Conservation (phyloP, 2,329 filamentous ascomycete genomes). For the Hypoxylon sp. region DNA sequence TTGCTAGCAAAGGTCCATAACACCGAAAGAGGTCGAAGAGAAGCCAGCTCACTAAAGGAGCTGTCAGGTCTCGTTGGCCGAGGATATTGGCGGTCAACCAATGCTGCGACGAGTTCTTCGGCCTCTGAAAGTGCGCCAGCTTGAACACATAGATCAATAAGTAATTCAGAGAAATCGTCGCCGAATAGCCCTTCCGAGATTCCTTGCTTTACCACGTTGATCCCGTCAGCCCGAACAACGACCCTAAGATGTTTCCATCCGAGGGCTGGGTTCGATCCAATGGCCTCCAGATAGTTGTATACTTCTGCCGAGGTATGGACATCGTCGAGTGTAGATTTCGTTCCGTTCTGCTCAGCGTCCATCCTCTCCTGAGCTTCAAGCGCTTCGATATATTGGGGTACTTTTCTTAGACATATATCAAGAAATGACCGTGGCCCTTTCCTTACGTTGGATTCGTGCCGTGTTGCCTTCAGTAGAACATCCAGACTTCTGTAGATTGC, state of each 20-base stretch:
- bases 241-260: conserved; percentile 64
- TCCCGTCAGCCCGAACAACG: conserved; percentile 64
- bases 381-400: conserved; percentile 63
- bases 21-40: conserved; percentile 53
- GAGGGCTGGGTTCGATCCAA: conserved; percentile 56
- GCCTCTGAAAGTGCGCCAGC: conserved; percentile 58
- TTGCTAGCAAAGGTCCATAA: conserved; percentile 56
- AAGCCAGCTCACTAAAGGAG: conserved; percentile 48
- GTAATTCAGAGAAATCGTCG: conserved; percentile 57
- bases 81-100: conserved; percentile 56
- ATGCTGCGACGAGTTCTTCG: conserved; percentile 57
- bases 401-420: conserved; percentile 64
- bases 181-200: conserved; percentile 61
- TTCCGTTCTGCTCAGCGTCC: conserved; percentile 58
- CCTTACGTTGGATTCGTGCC: conserved; percentile 24
- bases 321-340: conserved; percentile 54
- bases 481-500: conserved; percentile 63
- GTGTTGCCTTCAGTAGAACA: conserved; percentile 61
- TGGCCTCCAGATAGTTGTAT: conserved; percentile 64
- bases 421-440: conserved; percentile 60
- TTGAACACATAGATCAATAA: conserved; percentile 61
- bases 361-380: conserved; percentile 61
- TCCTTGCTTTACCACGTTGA: conserved; percentile 60
- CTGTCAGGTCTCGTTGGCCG: conserved; percentile 55
- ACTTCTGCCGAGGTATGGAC: conserved; percentile 61